Conservation (phyloP, 805 yeast species). For the Jamesozyma spencerorum region DNA sequence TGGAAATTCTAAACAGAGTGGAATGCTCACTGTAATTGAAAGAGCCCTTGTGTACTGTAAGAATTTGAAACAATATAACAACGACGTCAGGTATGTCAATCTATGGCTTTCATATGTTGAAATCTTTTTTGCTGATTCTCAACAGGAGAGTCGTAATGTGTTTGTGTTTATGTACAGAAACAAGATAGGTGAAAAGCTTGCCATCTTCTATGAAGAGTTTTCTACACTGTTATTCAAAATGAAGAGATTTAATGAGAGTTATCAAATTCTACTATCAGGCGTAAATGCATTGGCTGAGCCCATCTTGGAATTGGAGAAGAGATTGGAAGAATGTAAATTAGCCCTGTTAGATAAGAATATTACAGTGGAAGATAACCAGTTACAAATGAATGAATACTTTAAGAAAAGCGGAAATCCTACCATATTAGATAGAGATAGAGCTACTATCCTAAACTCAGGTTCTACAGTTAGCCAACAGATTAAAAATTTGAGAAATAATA, state of each 20-base stretch:
- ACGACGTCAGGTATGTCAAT: constrained; percentile 69
- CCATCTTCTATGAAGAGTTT: constrained; percentile 70
- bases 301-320: not conserved
- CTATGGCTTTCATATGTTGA: constrained; percentile 75
- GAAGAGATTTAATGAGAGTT: constrained; percentile 16
- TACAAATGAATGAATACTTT: constrained; percentile 1
- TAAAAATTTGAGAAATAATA: not conserved
- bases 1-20: constrained; percentile 49
- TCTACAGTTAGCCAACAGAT: not conserved
- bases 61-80: constrained; percentile 54
- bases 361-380: not conserved
- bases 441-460: not conserved
- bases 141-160: constrained; percentile 63
- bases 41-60: constrained; percentile 60
- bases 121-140: constrained; percentile 28
- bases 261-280: constrained; percentile 18
- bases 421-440: constrained; percentile 1
- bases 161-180: constrained; percentile 64
- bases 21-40: constrained; percentile 56
- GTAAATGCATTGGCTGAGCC: constrained; percentile 38
- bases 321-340: constrained; percentile 14
- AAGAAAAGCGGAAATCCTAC: not conserved
- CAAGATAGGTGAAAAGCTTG: constrained; percentile 56
- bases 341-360: constrained; percentile 10
- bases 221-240: constrained; percentile 35